Base-by-base conservation (phyloP, 2,329 filamentous ascomycete genomes). In the Aureobasidium lini region DNA sequence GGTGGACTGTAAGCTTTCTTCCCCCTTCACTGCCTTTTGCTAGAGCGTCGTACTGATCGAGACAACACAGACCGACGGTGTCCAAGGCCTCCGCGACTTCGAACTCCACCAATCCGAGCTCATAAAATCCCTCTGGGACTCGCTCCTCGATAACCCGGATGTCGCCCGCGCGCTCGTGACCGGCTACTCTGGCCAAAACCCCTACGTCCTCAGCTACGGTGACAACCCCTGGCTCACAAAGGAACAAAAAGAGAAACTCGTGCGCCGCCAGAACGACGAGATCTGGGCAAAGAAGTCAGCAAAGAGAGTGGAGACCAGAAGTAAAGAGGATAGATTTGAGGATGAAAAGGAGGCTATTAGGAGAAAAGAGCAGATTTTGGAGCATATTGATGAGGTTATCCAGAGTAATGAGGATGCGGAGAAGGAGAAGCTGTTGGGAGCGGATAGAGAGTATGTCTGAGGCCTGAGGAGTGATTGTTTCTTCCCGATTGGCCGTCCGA, bases 41-140 rank as follows among this genome's bases (percentile, higher is more conserved):
- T 48, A 15, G 9, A n/a, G 1, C 8, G 42, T 23, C 15, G n/a
- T 42, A 16, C 37, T 54, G n/a, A 56, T 16, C 15, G 28, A 37
- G 18, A 3, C 34, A 40, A 13, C 6, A 44, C 44, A 63, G 62
- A 61, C 62, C 39, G 62, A 63, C 43, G 50, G 50, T 53, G 42
- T 37, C 8, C 49, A 60, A 56, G 62, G 62, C 46, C 54, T 61
- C 23, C 56, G 57, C 39, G 60, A 63, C 60, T 63, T 62, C 28
- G 60, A 62, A 44, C 57, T 63, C 16, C 60, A 58, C 34, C 60
- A 63, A 53, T 58, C 59, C 52, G 49, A 52, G 11, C 60, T 61
- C 31, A 42, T 59, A 16, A 61, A 61, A 50, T 31, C 40, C 11
- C 60, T 58, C 10, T 63, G 47, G 48, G 62, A 63, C 44, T 49